A percentile compares a stretch with the other conserved stretches of the same genome.
These are phyloP conservation scores for Candida nitratophila DNA, from an alignment of 805 yeast genomes.

Conservation along the genomic window DNA sequence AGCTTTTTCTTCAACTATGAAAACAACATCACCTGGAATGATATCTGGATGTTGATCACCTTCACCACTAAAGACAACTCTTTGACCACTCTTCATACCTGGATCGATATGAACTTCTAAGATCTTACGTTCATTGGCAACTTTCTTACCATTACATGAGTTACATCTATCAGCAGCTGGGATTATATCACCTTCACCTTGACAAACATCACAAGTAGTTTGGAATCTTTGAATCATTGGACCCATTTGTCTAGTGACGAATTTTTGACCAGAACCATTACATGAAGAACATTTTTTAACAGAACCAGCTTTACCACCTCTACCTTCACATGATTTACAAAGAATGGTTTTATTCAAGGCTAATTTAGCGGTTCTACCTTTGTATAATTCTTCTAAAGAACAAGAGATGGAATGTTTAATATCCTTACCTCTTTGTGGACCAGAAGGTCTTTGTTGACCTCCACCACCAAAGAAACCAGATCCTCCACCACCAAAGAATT, in stretches of 20 bases:
- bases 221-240: conserved; percentile 98
- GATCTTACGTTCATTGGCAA: conserved; percentile 80
- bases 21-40: conserved; percentile 94
- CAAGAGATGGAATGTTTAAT: conserved; percentile 84
- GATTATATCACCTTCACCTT: conserved; percentile 86
- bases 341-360: conserved; percentile 88
- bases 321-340: conserved; percentile 87
- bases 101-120: conserved; percentile 92
- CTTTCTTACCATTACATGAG: conserved; percentile 83
- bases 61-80: conserved; percentile 85
- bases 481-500: conserved; percentile 57
- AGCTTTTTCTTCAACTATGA: conserved; percentile 85
- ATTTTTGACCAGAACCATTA: conserved; percentile 86
- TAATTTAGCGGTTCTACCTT: conserved; percentile 89
- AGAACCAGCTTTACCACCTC: conserved; percentile 90
- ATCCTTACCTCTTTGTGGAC: conserved; percentile 86
- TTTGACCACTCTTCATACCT: conserved; percentile 95
- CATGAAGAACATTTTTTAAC: conserved; percentile 83
- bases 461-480: conserved; percentile 58
- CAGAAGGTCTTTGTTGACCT: conserved; percentile 61
- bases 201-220: conserved; percentile 85
- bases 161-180: conserved; percentile 85
- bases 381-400: conserved; percentile 86
- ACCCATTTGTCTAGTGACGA: conserved; percentile 97
- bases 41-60: conserved; percentile 96